Conservation (phyloP, 805 yeast genomes). For the Suhomyces sp. region DNA sequence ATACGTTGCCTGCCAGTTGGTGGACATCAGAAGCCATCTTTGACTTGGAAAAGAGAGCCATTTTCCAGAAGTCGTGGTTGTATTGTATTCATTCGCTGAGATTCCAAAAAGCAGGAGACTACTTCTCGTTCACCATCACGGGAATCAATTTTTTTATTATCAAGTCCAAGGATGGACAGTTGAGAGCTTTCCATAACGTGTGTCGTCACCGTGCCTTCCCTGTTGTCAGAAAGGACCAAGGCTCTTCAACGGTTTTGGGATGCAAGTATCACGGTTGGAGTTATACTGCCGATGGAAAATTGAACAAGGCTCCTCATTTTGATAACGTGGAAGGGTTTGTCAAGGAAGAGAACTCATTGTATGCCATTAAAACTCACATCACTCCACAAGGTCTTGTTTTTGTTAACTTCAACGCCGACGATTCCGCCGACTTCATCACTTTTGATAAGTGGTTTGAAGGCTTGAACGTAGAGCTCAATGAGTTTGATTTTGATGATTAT, state of each 20-base stretch:
- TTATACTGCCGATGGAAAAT: conserved; percentile 57
- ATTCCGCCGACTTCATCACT: conserved; percentile 42
- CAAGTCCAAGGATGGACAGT: conserved; percentile 46
- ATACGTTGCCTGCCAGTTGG: conserved; percentile 66
- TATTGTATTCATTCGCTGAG: conserved; percentile 52
- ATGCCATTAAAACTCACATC: conserved; percentile 52
- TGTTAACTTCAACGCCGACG: conserved; percentile 49
- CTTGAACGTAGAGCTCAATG: conserved; percentile 50
- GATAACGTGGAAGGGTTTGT: conserved; percentile 58
- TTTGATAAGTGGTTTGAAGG: conserved; percentile 56
- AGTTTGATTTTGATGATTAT: conserved; percentile 59
- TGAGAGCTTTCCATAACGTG: conserved; percentile 62
- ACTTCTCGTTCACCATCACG: conserved; percentile 47
- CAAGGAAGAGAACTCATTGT: conserved; percentile 54
- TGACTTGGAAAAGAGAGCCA: conserved; percentile 57
- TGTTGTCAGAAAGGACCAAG: conserved; percentile 56
- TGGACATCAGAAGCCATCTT: conserved; percentile 60
- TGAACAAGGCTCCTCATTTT: conserved; percentile 63
- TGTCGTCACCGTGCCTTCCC: conserved; percentile 69
- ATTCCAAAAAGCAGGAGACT: conserved; percentile 58
- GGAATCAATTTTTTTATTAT: conserved; percentile 58
- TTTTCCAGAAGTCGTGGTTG: conserved; percentile 58
- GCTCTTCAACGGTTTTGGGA: conserved; percentile 57
- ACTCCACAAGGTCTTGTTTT: conserved; percentile 58
- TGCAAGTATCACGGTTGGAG: conserved; percentile 69